A percentile compares a stretch with the other conserved stretches of the same genome.
These are phyloP conservation scores for Orbilia brochopaga DNA, from an alignment of 2,329 filamentous ascomycete genomes.

Conservation along the genomic window DNA sequence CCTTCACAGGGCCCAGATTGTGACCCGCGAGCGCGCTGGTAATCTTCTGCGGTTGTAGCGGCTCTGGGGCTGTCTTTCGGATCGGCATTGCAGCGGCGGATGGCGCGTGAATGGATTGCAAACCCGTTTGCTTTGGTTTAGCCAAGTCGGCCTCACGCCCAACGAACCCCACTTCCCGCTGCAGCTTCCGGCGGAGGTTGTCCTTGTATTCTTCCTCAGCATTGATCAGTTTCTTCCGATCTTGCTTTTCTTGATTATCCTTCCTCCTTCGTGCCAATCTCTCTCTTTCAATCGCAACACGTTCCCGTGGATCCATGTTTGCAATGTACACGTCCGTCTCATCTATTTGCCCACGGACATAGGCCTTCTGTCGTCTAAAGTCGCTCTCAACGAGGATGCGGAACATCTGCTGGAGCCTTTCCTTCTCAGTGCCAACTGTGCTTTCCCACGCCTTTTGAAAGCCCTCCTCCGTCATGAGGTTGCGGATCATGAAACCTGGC, in stretches of 20 bases:
- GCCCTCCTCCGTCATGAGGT: not conserved
- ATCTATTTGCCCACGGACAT: slow-evolving; percentile 8
- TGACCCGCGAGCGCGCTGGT: too few species aligned
- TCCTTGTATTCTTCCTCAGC: not conserved
- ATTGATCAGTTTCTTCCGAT: not conserved
- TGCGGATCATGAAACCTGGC: not conserved
- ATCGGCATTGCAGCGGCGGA: too few species aligned
- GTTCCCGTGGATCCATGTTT: not conserved
- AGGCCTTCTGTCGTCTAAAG: slow-evolving; percentile 11
- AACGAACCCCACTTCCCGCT: too few species aligned
- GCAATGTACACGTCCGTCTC: not conserved
- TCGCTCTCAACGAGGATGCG: not conserved
- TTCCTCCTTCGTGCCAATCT: not conserved
- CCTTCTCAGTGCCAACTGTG: slow-evolving; percentile 1
- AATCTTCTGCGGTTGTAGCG: too few species aligned
- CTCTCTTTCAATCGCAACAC: not conserved
- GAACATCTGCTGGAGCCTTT: slow-evolving; percentile 21
- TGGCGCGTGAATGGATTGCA: too few species aligned
- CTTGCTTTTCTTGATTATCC: not conserved
- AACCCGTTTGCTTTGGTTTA: too few species aligned
- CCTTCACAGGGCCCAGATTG: too few species aligned
- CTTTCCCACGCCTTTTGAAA: slow-evolving; percentile 5
- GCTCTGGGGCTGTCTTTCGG: too few species aligned
- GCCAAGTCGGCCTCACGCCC: too few species aligned
- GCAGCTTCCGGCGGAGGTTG: not conserved